These are phyloP conservation scores for Tilletia horrida DNA, from an alignment of 1,284 basidiomycete species.

Conservation along the genomic window DNA sequence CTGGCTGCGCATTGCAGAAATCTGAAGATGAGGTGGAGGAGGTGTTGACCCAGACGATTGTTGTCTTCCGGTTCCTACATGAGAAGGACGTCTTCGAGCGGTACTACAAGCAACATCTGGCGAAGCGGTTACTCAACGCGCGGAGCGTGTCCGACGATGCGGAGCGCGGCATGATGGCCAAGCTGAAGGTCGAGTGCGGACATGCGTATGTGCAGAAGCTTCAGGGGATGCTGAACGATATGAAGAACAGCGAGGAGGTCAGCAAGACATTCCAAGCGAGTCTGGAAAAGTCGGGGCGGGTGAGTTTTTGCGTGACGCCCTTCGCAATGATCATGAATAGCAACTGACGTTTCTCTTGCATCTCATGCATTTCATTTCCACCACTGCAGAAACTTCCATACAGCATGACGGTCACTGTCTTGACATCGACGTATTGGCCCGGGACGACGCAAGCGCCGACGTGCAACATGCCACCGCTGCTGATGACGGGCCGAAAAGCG, in stretches of 20 bases:
- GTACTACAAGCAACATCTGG: constrained; percentile 94
- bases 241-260: constrained; percentile 82
- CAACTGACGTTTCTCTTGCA: constrained; percentile 26
- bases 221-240: constrained; percentile 99
- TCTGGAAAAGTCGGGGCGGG: constrained; percentile 59
- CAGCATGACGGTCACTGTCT: constrained; percentile 64
- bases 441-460: constrained; percentile 38
- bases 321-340: not conserved
- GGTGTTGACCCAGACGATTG: constrained; percentile 90
- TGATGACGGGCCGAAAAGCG: constrained; percentile 58
- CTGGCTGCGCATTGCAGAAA: constrained; percentile 65
- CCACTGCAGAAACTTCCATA: constrained; percentile 67
- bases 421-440: constrained; percentile 54
- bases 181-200: constrained; percentile 94
- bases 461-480: constrained; percentile 34
- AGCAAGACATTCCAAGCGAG: constrained; percentile 71
- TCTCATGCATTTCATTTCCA: too few relatives aligned
- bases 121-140: constrained; percentile 79
- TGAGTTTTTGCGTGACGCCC: too few relatives aligned
- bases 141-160: constrained; percentile 94
- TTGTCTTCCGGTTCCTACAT: constrained; percentile 85
- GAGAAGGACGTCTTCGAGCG: constrained; percentile 98
- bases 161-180: constrained; percentile 94
- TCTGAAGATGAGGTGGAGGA: constrained; percentile 84
- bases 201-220: constrained; percentile 96